Conservation (phyloP, 345 rosid species). For the Aquilaria malaccensis region DNA sequence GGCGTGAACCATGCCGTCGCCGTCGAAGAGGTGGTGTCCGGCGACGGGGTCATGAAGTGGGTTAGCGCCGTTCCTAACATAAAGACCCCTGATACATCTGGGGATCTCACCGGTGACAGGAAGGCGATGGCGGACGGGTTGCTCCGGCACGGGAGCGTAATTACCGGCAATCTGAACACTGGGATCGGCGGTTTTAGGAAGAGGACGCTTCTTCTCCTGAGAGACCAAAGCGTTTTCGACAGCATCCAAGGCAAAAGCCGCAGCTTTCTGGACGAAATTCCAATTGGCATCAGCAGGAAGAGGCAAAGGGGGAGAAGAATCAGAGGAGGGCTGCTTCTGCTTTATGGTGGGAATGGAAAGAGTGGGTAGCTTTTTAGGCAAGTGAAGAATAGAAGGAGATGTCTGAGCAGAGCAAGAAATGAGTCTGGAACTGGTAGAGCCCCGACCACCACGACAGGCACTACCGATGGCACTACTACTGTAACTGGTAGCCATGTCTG, state of each 20-base stretch:
- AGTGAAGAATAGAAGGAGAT: conserved; percentile 45
- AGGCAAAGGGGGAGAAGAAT: conserved; percentile 5
- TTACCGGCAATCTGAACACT: conserved; percentile 66
- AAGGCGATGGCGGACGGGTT: conserved; percentile 42
- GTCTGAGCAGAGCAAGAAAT: neutral
- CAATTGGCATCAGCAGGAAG: conserved; percentile 9
- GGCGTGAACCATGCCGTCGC: conserved; percentile 93
- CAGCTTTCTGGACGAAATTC: conserved; percentile 55
- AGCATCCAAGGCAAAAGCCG: conserved; percentile 47
- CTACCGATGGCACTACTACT: too few relatives aligned
- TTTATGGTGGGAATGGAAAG: conserved; percentile 17
- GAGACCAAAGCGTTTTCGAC: conserved; percentile 49
- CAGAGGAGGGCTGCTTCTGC: neutral
- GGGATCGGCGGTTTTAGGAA: conserved; percentile 78
- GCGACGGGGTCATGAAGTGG: conserved; percentile 80
- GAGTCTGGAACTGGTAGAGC: neutral
- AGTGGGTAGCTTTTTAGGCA: conserved; percentile 37
- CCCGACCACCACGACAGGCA: too few relatives aligned
- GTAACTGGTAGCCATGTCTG: too few relatives aligned
- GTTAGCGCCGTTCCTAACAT: conserved; percentile 80
- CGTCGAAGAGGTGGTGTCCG: conserved; percentile 88
- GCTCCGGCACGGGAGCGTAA: conserved; percentile 73
- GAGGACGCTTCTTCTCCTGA: conserved; percentile 50
- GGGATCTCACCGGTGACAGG: conserved; percentile 64
- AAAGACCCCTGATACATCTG: conserved; percentile 54